Evolutionary conservation across 441 rosid species (phyloP).

Genomic region (Melastoma candidum): DNA sequence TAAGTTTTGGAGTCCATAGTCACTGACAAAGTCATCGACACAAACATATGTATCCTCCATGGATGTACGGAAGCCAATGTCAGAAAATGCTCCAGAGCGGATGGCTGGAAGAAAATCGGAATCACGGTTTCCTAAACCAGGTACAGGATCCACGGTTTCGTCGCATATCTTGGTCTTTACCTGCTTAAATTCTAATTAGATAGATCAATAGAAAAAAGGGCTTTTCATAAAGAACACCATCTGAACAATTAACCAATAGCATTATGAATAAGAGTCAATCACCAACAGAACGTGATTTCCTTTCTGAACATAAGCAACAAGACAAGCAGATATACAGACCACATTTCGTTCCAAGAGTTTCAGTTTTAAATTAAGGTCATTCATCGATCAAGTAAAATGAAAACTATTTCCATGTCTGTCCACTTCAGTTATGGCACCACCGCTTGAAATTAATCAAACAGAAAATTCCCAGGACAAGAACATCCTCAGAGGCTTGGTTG

Average conservation of each 20-base stretch:
- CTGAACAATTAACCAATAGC: neutral
- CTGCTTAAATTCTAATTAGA: slow-evolving; percentile 24
- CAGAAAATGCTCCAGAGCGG: slow-evolving; percentile 86
- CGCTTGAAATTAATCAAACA: no score
- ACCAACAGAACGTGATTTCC: no score
- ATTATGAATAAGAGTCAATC: neutral
- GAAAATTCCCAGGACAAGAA: no score
- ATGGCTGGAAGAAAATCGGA: slow-evolving; percentile 45
- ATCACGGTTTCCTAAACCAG: slow-evolving; percentile 24
- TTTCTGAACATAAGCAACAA: no score
- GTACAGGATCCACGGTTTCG: slow-evolving; percentile 31
- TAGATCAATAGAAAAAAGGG: neutral
- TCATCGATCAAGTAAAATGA: no score
- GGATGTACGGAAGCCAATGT: slow-evolving; percentile 48
- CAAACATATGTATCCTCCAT: slow-evolving; percentile 82
- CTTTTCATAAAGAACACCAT: neutral
- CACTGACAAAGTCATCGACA: slow-evolving; percentile 44
- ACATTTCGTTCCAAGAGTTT: no score
- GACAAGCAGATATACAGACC: no score
- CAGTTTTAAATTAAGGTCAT: no score
- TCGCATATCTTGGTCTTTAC: slow-evolving; percentile 41
- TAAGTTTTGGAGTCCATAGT: slow-evolving; percentile 32
- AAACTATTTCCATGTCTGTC: no score
- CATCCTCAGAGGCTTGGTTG: no score
- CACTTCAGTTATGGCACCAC: no score